A percentile compares a stretch with the other conserved stretches of the same genome.
phyloP scores from a whole-genome alignment of 2,329 filamentous ascomycete genomes.

The Neobulgaria alba region DNA sequence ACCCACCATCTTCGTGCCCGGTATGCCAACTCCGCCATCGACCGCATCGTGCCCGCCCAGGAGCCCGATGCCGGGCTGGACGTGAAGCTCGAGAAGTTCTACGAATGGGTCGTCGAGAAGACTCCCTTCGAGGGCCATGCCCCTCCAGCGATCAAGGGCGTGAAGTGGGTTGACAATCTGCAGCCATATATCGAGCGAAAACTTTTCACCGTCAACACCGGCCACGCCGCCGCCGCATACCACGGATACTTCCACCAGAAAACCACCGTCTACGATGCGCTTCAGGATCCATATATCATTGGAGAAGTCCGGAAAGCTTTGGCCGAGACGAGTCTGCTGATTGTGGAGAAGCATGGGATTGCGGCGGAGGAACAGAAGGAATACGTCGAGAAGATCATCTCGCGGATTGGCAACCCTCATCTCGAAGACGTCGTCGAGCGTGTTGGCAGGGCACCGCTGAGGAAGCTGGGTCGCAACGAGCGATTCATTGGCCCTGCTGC shows the following conservation, averaged over 20 bases:
- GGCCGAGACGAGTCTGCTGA: constrained; percentile 76
- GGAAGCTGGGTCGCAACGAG: constrained; percentile 91
- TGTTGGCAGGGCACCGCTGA: constrained; percentile 86
- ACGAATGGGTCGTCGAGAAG: constrained; percentile 94
- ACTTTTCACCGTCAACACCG: constrained; percentile 98
- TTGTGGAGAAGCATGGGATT: constrained; percentile 82
- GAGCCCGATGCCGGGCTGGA: constrained; percentile 71
- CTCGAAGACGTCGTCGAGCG: constrained; percentile 90
- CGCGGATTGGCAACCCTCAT: constrained; percentile 86
- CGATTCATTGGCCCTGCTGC: constrained; percentile 89
- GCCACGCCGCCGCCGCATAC: constrained; percentile 93
- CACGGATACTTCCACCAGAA: constrained; percentile 83
- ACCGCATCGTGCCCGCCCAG: constrained; percentile 94
- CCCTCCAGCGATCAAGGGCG: constrained; percentile 70
- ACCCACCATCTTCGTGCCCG: constrained; percentile 67
- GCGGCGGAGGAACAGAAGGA: constrained; percentile 63
- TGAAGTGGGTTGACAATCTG: constrained; percentile 89
- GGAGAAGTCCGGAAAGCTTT: constrained; percentile 72
- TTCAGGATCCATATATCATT: constrained; percentile 73
- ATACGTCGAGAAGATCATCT: constrained; percentile 89
- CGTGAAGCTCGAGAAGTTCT: constrained; percentile 96
- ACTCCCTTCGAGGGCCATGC: constrained; percentile 68
- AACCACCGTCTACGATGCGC: constrained; percentile 80
- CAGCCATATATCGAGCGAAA: constrained; percentile 98
- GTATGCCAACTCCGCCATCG: constrained; percentile 96